A percentile compares a stretch with the other conserved stretches of the same genome.
Evolutionary conservation across 1,284 basidiomycete genomes (phyloP).

Genomic region (Melampsora americana): DNA sequence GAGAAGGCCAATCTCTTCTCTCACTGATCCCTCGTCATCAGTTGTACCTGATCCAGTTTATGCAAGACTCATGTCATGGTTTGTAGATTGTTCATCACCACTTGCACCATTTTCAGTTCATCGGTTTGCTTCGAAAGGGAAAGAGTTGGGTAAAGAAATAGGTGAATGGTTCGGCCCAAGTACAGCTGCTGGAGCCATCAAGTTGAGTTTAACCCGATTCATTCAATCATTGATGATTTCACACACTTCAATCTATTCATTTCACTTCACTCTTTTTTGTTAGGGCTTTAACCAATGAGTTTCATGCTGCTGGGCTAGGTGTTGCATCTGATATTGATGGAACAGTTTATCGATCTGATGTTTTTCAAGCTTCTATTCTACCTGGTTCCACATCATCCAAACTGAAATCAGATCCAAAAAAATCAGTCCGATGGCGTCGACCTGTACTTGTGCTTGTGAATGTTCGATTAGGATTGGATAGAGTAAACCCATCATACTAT

Average conservation of each 20-base stretch:
- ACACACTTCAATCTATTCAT: neutral
- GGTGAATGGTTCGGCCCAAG: slow-evolving; percentile 98
- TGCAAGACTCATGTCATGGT: slow-evolving; percentile 86
- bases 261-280: no score
- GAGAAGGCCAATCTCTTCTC: slow-evolving; percentile 64
- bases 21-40: slow-evolving; percentile 10
- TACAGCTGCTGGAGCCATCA: slow-evolving; percentile 91
- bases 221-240: neutral
- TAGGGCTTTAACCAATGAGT: slow-evolving; percentile 65
- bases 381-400: neutral
- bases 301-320: slow-evolving; percentile 74
- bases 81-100: slow-evolving; percentile 82
- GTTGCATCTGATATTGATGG: slow-evolving; percentile 80
- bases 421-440: slow-evolving; percentile 64
- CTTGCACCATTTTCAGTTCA: slow-evolving; percentile 93
- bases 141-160: slow-evolving; percentile 81
- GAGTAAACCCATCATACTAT: slow-evolving; percentile 92
- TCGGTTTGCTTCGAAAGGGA: slow-evolving; percentile 89
- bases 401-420: neutral
- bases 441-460: slow-evolving; percentile 85
- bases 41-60: slow-evolving; percentile 59
- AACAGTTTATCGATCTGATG: slow-evolving; percentile 64
- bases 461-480: slow-evolving; percentile 80
- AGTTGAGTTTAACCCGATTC: slow-evolving; percentile 57
- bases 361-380: slow-evolving; percentile 17